Base-by-base conservation (phyloP, 495 filamentous ascomycete species). In the Massariosphaeria phaeospora region DNA sequence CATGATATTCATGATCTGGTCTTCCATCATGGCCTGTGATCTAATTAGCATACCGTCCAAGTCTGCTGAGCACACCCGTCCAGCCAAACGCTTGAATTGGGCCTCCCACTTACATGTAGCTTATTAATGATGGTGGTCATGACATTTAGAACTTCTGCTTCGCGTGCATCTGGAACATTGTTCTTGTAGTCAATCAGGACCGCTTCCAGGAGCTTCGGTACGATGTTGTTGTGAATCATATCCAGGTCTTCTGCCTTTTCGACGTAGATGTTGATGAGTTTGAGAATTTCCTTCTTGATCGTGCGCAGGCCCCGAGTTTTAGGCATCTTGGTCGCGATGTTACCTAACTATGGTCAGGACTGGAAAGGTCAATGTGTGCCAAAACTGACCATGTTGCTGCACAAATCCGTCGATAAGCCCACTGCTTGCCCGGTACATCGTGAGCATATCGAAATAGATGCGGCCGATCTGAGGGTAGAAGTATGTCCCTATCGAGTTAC, bases 391-490 rank as follows among this genome's bases (percentile, higher is more conserved):
- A 54, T 96, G 89, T 63, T 82, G 80, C 38, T 81, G 81, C 33
- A 99, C 88, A 55, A 87, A 84, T 65, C 91, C 86, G 25, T 93
- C 96, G 58, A 99, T 96, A 59, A 99, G 82, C 66, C 88, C 79
- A 64, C 90, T 96, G n/a, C 89, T 89, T 26, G 91, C 90, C 41
- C 89, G 84, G 65, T 96, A 99, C 93, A 99, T 97, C 58, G 89
- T 89, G 38, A 99, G 74, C 94, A 99, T 97, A 68, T 99, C 94
- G 66, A 91, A 82, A 63, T 96, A 99, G 57, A 99, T 95, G 23
- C 91, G 84, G 40, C 91, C 94, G 65, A 99, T 95, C 68, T 99
- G 93, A n/a, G 93, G 91, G 66, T 93, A 96, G 72, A 99, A 99
- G 73, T 96, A 97, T 48, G 84, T 83, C 23, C 93, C 93, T 45